Base-by-base conservation (phyloP, 768 basidiomycete genomes). In the Termitomyces sp. region DNA sequence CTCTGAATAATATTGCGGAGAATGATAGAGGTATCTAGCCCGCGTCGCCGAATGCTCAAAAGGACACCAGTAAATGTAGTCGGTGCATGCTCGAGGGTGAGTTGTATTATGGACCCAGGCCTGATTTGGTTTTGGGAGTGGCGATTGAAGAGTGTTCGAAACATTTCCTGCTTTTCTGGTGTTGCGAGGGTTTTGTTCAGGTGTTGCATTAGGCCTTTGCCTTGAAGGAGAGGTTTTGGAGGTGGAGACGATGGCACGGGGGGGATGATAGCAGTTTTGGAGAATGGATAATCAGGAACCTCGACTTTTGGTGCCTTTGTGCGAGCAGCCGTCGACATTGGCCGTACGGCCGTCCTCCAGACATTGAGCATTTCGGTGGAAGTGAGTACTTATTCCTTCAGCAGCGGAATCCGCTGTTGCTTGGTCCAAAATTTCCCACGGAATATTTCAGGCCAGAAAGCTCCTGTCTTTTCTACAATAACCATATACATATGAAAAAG, bases 1-100 rank as follows among this genome's bases (percentile, higher is more conserved):
- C 94, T 83, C 68, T 93, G 90, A 56, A 98, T 83, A 65, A 97
- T 85, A 75, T 98, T 98, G 65, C 96, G 84, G 56, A 98, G 76
- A 57, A 87, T 80, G 70, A 98, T 91, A n/a, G 87, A 89, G 32
- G 93, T 94, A 75, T 94, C 92, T 34, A 86, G 81, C 1, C 95
- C 96, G 43, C 90, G 84, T 67, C 92, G 83, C 56, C 92, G 85
- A 65, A 96, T 83, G 36, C 86, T 84, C 67, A 97, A 82, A 60
- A 98, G 80, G 49, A 98, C 90, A 40, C 96, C 96, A 6, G 94
- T 91, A 75, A 98, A 98, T 12, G 82, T 76, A 15, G 86, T 89
- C 9, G 91, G 91, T 6, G 92, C 86, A 61, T 94, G 85, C 59
- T 87, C 84, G 43, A 88, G 86, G 49, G 83, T 83, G 66, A 95